Evolutionary conservation across 768 basidiomycete genomes (phyloP), one percentile per base, ranked within the genome.

Genomic region (Phlebiopsis gigantea): DNA sequence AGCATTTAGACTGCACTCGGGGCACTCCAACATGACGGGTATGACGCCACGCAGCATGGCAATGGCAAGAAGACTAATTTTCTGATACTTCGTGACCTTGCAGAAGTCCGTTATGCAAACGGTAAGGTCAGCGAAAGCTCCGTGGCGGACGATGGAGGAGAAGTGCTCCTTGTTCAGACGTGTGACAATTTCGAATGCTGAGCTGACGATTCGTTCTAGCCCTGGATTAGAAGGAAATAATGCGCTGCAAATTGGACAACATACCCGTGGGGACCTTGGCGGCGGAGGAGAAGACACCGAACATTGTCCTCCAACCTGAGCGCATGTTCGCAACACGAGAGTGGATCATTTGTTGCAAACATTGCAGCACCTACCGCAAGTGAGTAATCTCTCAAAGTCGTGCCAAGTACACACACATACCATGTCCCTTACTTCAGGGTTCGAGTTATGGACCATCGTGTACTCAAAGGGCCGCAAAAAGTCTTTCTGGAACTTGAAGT

Each of bases 401-500:
- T 29, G 12, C 25, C 1, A 46, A 10, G 17, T 43, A 3, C 34
- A 25, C n/a, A 4, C 44, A 48, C 73, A 30, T 63, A 93, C 95
- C 93, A 99, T 91, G 68, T 99, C 97, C 48, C 97, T 83, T 46
- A 96, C 85, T 62, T 98, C 97, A 5, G 93, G 90, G 69, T 98
- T 96, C 56, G 87, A 81, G 70, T 98, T 99, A 68, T 98, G 90
- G 44, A 88, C 79, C 92, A 99, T 99, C 1, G 97, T 95, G 69
- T 97, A 88, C 72, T 98, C 95, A 68, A 98, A 99, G 0, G 97
- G 97, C 66, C 93, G 92, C 59, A 99, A 73, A 73, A 99, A 99
- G 69, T 99, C 96, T 72, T 98, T 99, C 66, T 99, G 97, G 71
- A 99, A 99, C 66, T 95, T 93, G 81, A 98, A 99, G 73, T 98